phyloP scores from a whole-genome alignment of 371 early-diverging fungal genomes.

The Mucor indicus region DNA sequence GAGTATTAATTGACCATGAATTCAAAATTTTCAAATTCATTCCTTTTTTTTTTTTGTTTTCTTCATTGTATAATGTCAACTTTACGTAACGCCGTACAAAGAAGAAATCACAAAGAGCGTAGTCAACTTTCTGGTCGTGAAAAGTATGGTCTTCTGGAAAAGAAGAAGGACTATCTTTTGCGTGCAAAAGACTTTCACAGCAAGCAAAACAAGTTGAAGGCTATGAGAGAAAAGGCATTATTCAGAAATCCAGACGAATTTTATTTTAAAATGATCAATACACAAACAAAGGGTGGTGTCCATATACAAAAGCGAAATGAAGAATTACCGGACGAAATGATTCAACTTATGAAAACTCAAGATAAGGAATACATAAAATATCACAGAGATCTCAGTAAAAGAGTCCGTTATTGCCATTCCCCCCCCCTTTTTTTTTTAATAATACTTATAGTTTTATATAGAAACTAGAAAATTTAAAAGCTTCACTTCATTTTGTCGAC shows the following conservation, averaged over 20 bases:
- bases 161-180: conserved; percentile 95
- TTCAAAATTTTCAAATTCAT: too few species aligned
- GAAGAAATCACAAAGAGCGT: conserved; percentile 92
- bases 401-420: conserved; percentile 32
- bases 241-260: conserved; percentile 96
- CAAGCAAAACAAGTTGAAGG: conserved; percentile 82
- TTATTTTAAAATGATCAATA: conserved; percentile 93
- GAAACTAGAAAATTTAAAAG: conserved; percentile 76
- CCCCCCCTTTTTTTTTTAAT: neutral
- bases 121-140: conserved; percentile 73
- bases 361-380: conserved; percentile 83
- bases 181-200: conserved; percentile 90
- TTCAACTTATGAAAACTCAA: conserved; percentile 88
- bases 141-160: conserved; percentile 86
- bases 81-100: conserved; percentile 79
- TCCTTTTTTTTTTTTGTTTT: neutral
- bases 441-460: conserved; percentile 6
- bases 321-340: conserved; percentile 70
- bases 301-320: conserved; percentile 76
- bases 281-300: conserved; percentile 79
- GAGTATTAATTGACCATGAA: too few species aligned
- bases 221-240: conserved; percentile 82
- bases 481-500: conserved; percentile 61
- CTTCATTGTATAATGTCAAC: conserved; percentile 34
- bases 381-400: conserved; percentile 78